Conservation (phyloP, 768 basidiomycete genomes). For the Pisolithus albus region DNA sequence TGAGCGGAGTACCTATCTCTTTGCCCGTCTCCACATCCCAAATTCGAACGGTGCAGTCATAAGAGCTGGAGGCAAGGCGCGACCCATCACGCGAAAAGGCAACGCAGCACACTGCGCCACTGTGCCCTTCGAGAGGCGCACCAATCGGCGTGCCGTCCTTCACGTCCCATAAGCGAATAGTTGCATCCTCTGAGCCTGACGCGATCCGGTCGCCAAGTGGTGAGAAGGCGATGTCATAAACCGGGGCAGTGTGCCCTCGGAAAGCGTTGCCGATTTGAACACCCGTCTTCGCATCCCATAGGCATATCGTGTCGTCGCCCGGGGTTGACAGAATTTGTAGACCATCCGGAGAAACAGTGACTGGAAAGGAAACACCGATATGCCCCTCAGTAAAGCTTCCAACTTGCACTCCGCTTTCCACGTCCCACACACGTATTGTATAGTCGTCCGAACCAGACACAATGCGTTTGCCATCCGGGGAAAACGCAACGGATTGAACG, state of each 20-base stretch:
- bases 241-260: neutral
- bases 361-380: constrained; percentile 1
- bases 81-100: constrained; percentile 15
- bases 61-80: constrained; percentile 15
- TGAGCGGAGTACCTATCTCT: neutral
- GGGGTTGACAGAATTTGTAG: constrained; percentile 5
- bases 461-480: constrained; percentile 9
- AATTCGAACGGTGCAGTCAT: constrained; percentile 9
- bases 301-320: constrained; percentile 3
- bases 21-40: constrained; percentile 7
- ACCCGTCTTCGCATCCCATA: constrained; percentile 6
- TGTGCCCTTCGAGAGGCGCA: constrained; percentile 10
- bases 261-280: neutral
- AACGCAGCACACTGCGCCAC: constrained; percentile 7
- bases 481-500: constrained; percentile 10
- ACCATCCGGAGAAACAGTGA: constrained; percentile 17
- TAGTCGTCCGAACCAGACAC: constrained; percentile 6
- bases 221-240: constrained; percentile 8
- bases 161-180: constrained; percentile 4
- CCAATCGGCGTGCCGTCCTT: neutral
- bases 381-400: constrained; percentile 5
- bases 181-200: constrained; percentile 5
- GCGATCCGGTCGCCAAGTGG: constrained; percentile 9
- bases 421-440: constrained; percentile 11
- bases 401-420: neutral